A percentile compares a stretch with the other conserved stretches of the same genome.
phyloP scores from a whole-genome alignment of 2,329 filamentous ascomycete species.

The Fusarium torreyae region DNA sequence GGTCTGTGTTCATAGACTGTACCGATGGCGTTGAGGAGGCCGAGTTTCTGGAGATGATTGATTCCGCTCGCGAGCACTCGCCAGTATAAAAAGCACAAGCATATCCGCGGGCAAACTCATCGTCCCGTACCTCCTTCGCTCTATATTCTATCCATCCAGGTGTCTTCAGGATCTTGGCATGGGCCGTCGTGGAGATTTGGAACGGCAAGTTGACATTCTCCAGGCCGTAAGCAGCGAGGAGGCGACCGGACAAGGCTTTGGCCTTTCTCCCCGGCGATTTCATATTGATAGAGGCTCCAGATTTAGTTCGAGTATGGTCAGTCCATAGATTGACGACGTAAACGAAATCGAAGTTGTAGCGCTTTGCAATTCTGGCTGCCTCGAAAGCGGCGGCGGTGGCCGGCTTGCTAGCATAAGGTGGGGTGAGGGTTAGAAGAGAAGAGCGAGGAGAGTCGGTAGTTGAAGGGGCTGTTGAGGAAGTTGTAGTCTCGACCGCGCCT shows the following conservation, averaged over 20 bases:
- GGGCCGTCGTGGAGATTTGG: conserved; percentile 65
- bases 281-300: conserved; percentile 14
- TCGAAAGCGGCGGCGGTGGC: conserved; percentile 67
- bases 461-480: conserved; percentile 41
- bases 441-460: conserved; percentile 46
- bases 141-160: conserved; percentile 69
- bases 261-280: conserved; percentile 25
- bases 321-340: conserved; percentile 74
- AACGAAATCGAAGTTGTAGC: conserved; percentile 71
- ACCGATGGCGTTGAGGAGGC: conserved; percentile 47
- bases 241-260: conserved; percentile 61
- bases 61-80: conserved; percentile 51
- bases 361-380: conserved; percentile 68
- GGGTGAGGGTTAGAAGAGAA: conserved; percentile 61
- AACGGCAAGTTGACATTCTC: conserved; percentile 67
- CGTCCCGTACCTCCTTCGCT: conserved; percentile 57
- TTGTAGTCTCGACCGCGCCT: conserved; percentile 21
- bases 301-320: conserved; percentile 37
- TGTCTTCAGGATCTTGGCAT: conserved; percentile 64
- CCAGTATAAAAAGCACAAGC: conserved; percentile 68
- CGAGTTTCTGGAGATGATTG: conserved; percentile 46
- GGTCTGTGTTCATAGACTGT: conserved; percentile 56
- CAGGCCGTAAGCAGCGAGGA: conserved; percentile 70
- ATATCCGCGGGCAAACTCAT: conserved; percentile 67
- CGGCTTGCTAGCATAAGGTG: conserved; percentile 61